These are phyloP conservation scores for Mikania micrantha DNA, from an alignment of 129 eudicot species.

Conservation along the genomic window DNA sequence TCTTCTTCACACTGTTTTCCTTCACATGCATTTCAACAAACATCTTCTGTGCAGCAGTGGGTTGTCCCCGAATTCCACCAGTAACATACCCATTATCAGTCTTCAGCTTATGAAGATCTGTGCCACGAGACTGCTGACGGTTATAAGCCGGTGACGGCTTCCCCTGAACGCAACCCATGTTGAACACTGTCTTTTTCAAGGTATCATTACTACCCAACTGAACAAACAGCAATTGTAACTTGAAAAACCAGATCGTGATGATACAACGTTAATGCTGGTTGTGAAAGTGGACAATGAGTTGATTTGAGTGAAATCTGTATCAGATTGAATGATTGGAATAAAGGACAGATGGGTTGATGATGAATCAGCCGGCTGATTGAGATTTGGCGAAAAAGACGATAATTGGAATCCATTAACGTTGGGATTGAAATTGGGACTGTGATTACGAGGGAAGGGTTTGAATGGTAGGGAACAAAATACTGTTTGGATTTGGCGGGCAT, in stretches of 20 bases:
- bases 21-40: slow-evolving; percentile 18
- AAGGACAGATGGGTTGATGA: slow-evolving; percentile 17
- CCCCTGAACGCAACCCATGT: slow-evolving; percentile 64
- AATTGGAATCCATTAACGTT: slow-evolving; percentile 25
- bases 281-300: neutral
- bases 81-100: slow-evolving; percentile 41
- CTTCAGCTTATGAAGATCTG: slow-evolving; percentile 36
- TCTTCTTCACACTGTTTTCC: slow-evolving; percentile 13
- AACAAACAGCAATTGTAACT: neutral
- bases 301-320: neutral
- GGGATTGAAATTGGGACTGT: slow-evolving; percentile 27
- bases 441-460: slow-evolving; percentile 27
- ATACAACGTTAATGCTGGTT: too few species aligned
- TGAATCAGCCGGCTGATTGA: slow-evolving; percentile 21
- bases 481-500: slow-evolving; percentile 26
- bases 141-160: slow-evolving; percentile 25
- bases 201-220: neutral
- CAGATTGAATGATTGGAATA: slow-evolving; percentile 1
- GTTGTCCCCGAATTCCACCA: slow-evolving; percentile 22
- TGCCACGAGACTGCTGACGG: slow-evolving; percentile 22
- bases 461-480: slow-evolving; percentile 21
- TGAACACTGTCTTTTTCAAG: neutral
- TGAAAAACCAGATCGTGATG: neutral
- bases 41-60: slow-evolving; percentile 13
- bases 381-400: slow-evolving; percentile 23